Evolutionary conservation across 2,329 filamentous ascomycete genomes (phyloP).

Genomic region (Fusarium mangiferae): DNA sequence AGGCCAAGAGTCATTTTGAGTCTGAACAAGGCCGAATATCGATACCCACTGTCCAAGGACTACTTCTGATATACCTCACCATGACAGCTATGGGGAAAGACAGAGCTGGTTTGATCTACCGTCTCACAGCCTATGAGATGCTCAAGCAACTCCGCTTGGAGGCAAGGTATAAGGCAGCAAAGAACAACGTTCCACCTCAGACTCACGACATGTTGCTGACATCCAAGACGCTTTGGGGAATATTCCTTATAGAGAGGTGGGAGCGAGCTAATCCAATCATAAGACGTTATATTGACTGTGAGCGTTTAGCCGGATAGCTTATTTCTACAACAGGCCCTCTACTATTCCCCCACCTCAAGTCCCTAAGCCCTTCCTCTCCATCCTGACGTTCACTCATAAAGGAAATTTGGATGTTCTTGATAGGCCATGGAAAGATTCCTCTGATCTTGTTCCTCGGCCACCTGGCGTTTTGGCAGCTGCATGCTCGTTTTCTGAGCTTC

Average conservation of each 20-base stretch:
- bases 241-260: slow-evolving; percentile 2
- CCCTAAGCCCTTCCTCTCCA: neutral
- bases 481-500: neutral
- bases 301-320: neutral
- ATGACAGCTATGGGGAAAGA: neutral
- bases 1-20: neutral
- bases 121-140: neutral
- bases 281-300: neutral
- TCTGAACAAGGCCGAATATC: neutral
- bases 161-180: neutral
- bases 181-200: neutral
- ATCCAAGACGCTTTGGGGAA: neutral
- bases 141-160: neutral
- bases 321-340: neutral
- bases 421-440: neutral
- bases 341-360: neutral
- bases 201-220: neutral
- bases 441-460: neutral
- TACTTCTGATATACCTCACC: neutral
- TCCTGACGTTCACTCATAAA: neutral
- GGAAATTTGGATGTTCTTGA: neutral
- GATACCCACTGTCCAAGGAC: neutral
- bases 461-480: neutral
- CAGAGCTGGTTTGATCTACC: neutral
- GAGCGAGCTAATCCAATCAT: neutral